These are phyloP conservation scores for Hypomontagnella submonticulosa DNA, from an alignment of 495 filamentous ascomycete genomes.

Conservation along the genomic window DNA sequence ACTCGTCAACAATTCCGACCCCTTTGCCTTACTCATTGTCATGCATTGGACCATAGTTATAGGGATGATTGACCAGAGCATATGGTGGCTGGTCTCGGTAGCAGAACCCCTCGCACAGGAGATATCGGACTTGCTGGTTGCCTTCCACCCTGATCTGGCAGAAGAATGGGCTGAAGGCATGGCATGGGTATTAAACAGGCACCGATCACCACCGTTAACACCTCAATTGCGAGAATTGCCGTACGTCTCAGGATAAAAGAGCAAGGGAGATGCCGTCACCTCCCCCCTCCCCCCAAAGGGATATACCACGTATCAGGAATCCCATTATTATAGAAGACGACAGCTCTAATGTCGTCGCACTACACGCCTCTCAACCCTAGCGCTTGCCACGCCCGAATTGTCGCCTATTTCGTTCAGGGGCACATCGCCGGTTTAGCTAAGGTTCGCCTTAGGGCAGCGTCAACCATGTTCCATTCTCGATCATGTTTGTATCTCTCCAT, in stretches of 20 bases:
- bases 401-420: no score
- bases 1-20: conserved; percentile 44
- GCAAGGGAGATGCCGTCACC: neutral
- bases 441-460: no score
- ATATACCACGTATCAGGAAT: no score
- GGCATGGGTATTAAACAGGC: conserved; percentile 10
- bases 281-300: no score
- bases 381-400: no score
- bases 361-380: no score
- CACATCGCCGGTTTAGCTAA: no score
- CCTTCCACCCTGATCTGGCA: conserved; percentile 9
- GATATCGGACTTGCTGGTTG: conserved; percentile 36
- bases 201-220: conserved; percentile 5
- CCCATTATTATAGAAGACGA: no score
- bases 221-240: conserved; percentile 20
- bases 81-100: conserved; percentile 33
- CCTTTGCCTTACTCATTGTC: conserved; percentile 49
- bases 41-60: conserved; percentile 49
- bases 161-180: conserved; percentile 32
- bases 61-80: conserved; percentile 17
- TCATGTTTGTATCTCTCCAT: no score
- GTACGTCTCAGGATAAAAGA: conserved; percentile 3
- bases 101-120: conserved; percentile 30
- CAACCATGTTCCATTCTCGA: no score
- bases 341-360: no score